phyloP scores from a whole-genome alignment of 805 yeast species.

The Zygoascus tannicola region DNA sequence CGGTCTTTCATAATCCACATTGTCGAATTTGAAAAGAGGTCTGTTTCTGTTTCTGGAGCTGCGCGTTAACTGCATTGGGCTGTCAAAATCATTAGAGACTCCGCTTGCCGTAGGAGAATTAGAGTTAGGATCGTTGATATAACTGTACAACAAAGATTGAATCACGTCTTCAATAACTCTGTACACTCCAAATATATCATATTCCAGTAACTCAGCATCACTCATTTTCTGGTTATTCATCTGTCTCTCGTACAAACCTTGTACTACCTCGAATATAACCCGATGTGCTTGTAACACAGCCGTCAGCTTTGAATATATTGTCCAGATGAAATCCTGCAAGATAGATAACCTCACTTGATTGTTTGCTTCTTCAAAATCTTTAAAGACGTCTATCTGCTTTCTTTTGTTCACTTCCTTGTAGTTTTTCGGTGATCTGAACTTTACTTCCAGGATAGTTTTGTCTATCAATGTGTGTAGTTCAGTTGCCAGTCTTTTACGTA shows the following conservation, averaged over 20 bases:
- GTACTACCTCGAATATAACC: conserved; percentile 48
- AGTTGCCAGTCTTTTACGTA: conserved; percentile 44
- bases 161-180: conserved; percentile 35
- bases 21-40: conserved; percentile 20
- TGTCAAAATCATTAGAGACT: neutral
- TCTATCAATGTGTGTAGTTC: conserved; percentile 59
- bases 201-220: conserved; percentile 20
- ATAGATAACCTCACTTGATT: conserved; percentile 32
- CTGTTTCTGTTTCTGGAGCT: conserved; percentile 8
- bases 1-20: conserved; percentile 24
- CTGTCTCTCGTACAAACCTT: conserved; percentile 13
- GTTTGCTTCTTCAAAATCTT: conserved; percentile 30
- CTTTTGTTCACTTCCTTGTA: conserved; percentile 21
- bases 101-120: neutral
- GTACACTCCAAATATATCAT: conserved; percentile 38
- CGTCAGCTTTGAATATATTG: conserved; percentile 54
- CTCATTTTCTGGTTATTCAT: conserved; percentile 1
- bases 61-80: neutral
- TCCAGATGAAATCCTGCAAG: conserved; percentile 60
- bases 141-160: conserved; percentile 31
- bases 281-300: conserved; percentile 63
- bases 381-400: conserved; percentile 8
- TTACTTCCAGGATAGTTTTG: conserved; percentile 55
- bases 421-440: conserved; percentile 40
- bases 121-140: conserved; percentile 15